Percentiles rank a stretch among this genome's conserved stretches.
phyloP scores from a whole-genome alignment of 108 stramenopile species.

The Asterionellopsis glacialis region DNA sequence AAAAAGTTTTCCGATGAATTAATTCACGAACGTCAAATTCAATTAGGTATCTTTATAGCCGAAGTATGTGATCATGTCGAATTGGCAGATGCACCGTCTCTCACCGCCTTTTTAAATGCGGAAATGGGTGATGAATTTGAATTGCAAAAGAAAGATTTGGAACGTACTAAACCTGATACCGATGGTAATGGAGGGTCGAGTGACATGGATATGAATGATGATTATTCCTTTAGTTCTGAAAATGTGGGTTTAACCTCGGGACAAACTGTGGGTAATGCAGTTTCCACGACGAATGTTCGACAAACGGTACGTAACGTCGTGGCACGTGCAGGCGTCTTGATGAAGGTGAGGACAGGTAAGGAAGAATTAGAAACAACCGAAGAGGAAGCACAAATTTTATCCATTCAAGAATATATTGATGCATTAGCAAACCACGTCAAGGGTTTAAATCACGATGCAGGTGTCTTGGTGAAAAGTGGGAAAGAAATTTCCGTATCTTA shows the following conservation, averaged over 20 bases:
- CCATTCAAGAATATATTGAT: constrained; percentile 56
- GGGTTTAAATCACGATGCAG: constrained; percentile 62
- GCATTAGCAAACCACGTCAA: constrained; percentile 67
- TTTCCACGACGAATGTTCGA: constrained; percentile 14
- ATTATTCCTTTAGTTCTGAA: not conserved
- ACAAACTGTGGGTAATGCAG: constrained; percentile 1
- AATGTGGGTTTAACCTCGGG: constrained; percentile 6
- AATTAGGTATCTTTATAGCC: constrained; percentile 74
- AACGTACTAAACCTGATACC: constrained; percentile 16
- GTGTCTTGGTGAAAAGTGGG: constrained; percentile 60
- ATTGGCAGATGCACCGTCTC: constrained; percentile 54
- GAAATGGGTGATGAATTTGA: constrained; percentile 48
- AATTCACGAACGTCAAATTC: constrained; percentile 64
- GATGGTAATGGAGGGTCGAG: constrained; percentile 23
- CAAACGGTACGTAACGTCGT: constrained; percentile 52
- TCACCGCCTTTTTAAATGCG: constrained; percentile 75
- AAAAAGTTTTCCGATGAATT: constrained; percentile 73
- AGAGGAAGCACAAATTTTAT: constrained; percentile 65
- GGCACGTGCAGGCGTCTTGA: constrained; percentile 45
- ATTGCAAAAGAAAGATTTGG: constrained; percentile 45
- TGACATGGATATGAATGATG: not conserved
- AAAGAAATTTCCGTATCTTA: constrained; percentile 52
- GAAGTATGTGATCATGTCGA: constrained; percentile 74
- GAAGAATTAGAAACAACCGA: constrained; percentile 52
- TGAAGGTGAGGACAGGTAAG: constrained; percentile 31